phyloP scores from a whole-genome alignment of 352 stramenopile species.

The Phytopythium boreale region DNA sequence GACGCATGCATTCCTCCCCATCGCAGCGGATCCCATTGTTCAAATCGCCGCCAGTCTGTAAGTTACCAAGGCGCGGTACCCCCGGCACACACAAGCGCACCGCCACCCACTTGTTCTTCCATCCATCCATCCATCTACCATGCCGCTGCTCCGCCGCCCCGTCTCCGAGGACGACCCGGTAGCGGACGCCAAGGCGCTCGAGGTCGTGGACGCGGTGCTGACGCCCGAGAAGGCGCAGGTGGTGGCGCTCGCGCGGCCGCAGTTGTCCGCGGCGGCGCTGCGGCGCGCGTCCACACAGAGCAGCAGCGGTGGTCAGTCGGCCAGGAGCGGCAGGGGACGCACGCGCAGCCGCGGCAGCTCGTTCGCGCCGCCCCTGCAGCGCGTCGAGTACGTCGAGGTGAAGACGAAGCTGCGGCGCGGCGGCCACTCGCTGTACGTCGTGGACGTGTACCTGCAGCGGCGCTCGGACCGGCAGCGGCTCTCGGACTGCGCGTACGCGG shows the following conservation, averaged over 20 bases:
- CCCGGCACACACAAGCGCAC: not conserved
- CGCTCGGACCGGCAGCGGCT: constrained; percentile 19
- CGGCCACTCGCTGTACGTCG: constrained; percentile 26
- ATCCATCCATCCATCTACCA: not conserved
- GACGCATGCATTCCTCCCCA: not conserved
- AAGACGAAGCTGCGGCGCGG: constrained; percentile 22
- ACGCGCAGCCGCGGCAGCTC: constrained; percentile 12
- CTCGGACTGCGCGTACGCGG: constrained; percentile 25
- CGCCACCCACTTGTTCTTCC: too few species aligned
- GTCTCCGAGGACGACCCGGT: not conserved
- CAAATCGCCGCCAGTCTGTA: not conserved
- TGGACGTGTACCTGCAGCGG: constrained; percentile 28
- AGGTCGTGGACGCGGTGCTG: constrained; percentile 1
- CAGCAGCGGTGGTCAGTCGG: constrained; percentile 4
- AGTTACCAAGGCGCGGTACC: too few species aligned
- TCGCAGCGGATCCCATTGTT: not conserved
- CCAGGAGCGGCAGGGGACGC: not conserved
- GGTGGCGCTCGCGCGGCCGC: constrained; percentile 12
- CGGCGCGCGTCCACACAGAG: constrained; percentile 4
- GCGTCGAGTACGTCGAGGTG: constrained; percentile 29
- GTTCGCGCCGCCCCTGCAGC: constrained; percentile 19
- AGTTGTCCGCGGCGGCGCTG: constrained; percentile 1
- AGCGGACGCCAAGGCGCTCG: not conserved
- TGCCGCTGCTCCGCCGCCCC: not conserved
- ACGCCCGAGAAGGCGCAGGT: constrained; percentile 18